Evolutionary conservation across 2,329 filamentous ascomycete species (phyloP).

Genomic region (Phyllosticta ampelicida): DNA sequence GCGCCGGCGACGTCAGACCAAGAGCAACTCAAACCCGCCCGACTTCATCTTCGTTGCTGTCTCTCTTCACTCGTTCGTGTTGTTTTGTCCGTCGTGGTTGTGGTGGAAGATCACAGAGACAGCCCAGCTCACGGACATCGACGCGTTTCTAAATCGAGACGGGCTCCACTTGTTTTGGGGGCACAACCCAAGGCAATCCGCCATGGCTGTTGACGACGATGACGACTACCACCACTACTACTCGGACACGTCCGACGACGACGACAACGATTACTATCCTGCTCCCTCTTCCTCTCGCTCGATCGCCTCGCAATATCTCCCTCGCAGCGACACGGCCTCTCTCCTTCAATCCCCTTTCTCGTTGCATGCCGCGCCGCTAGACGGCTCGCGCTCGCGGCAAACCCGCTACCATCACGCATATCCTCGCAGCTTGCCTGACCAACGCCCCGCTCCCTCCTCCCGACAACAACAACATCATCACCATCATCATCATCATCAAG

Average conservation of each 20-base stretch:
- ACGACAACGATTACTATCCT: neutral
- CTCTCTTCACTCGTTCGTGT: neutral
- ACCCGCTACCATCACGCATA: neutral
- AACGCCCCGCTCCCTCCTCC: neutral
- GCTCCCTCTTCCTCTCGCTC: too few relatives aligned
- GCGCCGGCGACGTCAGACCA: neutral
- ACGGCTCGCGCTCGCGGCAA: neutral
- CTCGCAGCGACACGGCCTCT: neutral
- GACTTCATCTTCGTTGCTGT: neutral
- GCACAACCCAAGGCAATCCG: neutral
- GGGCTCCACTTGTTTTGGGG: neutral
- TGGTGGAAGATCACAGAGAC: neutral
- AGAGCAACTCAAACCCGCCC: neutral
- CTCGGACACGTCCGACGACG: neutral
- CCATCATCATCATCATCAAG: neutral
- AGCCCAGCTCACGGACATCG: neutral
- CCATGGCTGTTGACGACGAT: neutral
- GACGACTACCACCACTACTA: neutral
- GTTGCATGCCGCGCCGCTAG: neutral
- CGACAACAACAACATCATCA: neutral
- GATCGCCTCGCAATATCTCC: neutral
- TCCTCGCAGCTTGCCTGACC: neutral
- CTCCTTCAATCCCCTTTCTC: neutral
- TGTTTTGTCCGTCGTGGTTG: neutral
- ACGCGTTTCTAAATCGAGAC: neutral